Conservation (phyloP, 768 basidiomycete genomes). For the Suillus subalutaceus region DNA sequence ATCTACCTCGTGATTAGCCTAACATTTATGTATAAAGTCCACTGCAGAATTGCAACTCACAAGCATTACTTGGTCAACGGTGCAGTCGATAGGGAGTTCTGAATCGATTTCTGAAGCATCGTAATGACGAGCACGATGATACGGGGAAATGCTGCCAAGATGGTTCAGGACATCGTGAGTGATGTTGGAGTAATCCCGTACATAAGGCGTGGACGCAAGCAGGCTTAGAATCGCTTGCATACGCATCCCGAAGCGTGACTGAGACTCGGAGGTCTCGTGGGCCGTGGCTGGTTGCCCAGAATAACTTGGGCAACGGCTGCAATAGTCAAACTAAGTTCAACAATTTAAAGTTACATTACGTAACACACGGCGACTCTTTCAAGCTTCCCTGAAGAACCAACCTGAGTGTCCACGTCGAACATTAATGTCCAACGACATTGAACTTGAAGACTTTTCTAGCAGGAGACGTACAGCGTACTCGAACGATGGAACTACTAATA, state of each 20-base stretch:
- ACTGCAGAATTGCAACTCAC: conserved; percentile 24
- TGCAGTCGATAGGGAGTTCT: conserved; percentile 39
- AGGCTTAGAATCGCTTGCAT: background rate
- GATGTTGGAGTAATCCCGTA: conserved; percentile 16
- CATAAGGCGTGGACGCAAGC: conserved; percentile 17
- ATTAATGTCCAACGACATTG: conserved; percentile 37
- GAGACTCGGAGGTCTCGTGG: background rate
- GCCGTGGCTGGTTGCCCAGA: background rate
- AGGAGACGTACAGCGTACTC: conserved; percentile 11
- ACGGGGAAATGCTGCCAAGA: conserved; percentile 42
- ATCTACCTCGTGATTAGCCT: conserved; percentile 24
- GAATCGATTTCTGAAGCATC: conserved; percentile 26
- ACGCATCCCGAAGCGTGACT: background rate
- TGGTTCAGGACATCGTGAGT: conserved; percentile 11
- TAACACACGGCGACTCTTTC: background rate
- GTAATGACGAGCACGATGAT: conserved; percentile 34
- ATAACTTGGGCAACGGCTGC: background rate
- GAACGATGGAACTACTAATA: conserved; percentile 16
- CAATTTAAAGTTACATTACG: background rate
- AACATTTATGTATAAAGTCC: background rate
- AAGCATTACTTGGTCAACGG: conserved; percentile 41
- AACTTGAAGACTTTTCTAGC: conserved; percentile 43
- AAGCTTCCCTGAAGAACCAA: background rate
- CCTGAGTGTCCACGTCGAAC: background rate
- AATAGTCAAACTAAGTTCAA: background rate